phyloP scores from a whole-genome alignment of 495 filamentous ascomycete genomes.

The Daldinia caldariorum region DNA sequence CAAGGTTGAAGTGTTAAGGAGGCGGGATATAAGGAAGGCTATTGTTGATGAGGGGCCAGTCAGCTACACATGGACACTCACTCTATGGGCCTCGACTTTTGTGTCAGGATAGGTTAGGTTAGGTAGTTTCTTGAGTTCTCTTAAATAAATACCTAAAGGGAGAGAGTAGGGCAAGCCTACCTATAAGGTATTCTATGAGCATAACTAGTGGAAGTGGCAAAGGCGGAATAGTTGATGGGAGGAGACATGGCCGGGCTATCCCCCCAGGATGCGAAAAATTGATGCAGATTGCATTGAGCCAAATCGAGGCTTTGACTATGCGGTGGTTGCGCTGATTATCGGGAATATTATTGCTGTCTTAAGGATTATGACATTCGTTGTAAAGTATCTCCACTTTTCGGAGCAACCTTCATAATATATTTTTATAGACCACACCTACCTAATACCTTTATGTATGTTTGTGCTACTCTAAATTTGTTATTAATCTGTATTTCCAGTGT shows the following conservation, averaged over 20 bases:
- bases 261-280: conserved; percentile 11
- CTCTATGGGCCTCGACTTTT: conserved; percentile 24
- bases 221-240: conserved; percentile 2
- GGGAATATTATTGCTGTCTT: conserved; percentile 9
- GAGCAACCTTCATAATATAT: conserved; percentile 15
- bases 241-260: conserved; percentile 3
- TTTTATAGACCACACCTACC: conserved; percentile 4
- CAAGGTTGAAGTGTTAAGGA: conserved; percentile 16
- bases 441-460: too few relatives aligned
- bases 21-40: conserved; percentile 9
- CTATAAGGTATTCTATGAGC: conserved; percentile 16
- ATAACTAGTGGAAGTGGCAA: conserved; percentile 16
- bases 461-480: not conserved
- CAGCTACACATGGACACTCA: conserved; percentile 26
- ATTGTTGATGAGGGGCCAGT: conserved; percentile 1
- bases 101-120: conserved; percentile 40
- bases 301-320: conserved; percentile 18
- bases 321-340: conserved; percentile 9
- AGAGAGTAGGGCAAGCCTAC: conserved; percentile 2
- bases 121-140: conserved; percentile 36
- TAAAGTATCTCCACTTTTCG: conserved; percentile 26
- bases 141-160: conserved; percentile 16
- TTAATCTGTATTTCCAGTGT: not conserved
- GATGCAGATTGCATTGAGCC: conserved; percentile 36
- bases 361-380: not conserved